These are phyloP conservation scores for Candida vaughaniae DNA, from an alignment of 805 yeast genomes.

Conservation along the genomic window DNA sequence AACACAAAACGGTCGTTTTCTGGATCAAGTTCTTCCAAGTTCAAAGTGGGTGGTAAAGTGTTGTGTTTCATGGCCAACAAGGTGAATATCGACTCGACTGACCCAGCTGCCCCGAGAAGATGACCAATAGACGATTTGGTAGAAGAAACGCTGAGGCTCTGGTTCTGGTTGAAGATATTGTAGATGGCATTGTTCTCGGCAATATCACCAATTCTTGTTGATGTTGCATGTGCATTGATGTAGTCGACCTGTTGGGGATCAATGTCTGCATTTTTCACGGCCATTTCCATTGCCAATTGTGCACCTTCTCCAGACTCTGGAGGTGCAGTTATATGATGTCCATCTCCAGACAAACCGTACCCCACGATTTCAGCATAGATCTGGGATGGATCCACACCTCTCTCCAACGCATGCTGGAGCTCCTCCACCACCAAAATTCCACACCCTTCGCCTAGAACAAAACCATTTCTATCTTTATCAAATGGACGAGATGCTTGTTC, in stretches of 20 bases:
- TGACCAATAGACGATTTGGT: constrained; percentile 95
- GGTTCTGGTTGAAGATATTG: constrained; percentile 39
- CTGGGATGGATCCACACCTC: constrained; percentile 50
- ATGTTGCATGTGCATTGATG: constrained; percentile 96
- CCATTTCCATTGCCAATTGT: constrained; percentile 73
- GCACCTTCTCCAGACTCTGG: constrained; percentile 83
- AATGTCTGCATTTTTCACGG: constrained; percentile 54
- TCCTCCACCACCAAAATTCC: constrained; percentile 79
- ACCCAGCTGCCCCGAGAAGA: constrained; percentile 92
- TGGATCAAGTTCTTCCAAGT: constrained; percentile 47
- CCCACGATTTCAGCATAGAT: constrained; percentile 84
- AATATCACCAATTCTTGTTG: constrained; percentile 83
- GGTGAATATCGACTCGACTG: constrained; percentile 85
- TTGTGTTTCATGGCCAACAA: constrained; percentile 59
- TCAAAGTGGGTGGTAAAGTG: constrained; percentile 76
- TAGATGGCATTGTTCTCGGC: constrained; percentile 81
- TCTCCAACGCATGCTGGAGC: constrained; percentile 65
- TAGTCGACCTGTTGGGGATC: constrained; percentile 58
- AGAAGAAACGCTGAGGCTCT: constrained; percentile 58
- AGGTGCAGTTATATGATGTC: constrained; percentile 92
- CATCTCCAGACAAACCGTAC: constrained; percentile 91
- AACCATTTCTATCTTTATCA: constrained; percentile 75
- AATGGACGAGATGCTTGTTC: constrained; percentile 79
- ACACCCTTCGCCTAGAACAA: constrained; percentile 91
- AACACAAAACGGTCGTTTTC: constrained; percentile 41